phyloP scores from a whole-genome alignment of 2,329 filamentous ascomycete genomes.

The Arthrobotrys sinensis region DNA sequence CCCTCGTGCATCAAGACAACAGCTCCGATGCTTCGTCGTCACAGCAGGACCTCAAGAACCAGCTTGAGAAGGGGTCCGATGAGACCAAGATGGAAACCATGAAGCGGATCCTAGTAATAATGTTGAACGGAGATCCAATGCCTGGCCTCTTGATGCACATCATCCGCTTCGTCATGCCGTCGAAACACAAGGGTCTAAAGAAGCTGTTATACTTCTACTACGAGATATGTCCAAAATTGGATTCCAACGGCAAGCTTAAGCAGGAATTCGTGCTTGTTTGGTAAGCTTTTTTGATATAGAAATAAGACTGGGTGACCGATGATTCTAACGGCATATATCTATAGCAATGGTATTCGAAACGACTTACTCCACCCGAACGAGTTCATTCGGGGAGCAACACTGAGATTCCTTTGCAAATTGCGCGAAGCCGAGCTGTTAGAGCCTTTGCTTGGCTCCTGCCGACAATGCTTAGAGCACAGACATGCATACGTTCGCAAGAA shows the following conservation, averaged over 20 bases:
- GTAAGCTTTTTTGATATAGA: constrained; percentile 70
- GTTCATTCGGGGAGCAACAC: constrained; percentile 97
- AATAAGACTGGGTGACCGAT: constrained; percentile 11
- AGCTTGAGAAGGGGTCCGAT: constrained; percentile 93
- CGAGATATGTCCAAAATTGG: constrained; percentile 97
- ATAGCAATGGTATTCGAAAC: constrained; percentile 96
- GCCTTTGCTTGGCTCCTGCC: constrained; percentile 90
- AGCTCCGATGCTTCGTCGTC: constrained; percentile 86
- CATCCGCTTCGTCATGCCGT: constrained; percentile 99
- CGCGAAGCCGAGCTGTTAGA: constrained; percentile 96
- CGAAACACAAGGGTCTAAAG: constrained; percentile 95
- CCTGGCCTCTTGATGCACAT: constrained; percentile 98
- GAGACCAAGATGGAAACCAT: constrained; percentile 94
- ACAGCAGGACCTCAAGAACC: constrained; percentile 89
- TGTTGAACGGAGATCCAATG: constrained; percentile 98
- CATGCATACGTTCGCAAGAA: constrained; percentile 99
- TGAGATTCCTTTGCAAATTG: constrained; percentile 96
- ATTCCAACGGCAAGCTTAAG: constrained; percentile 92
- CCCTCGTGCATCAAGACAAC: constrained; percentile 97
- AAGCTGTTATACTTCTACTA: constrained; percentile 99
- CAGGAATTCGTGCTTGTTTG: constrained; percentile 99
- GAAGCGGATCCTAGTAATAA: constrained; percentile 95
- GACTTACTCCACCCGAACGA: constrained; percentile 98
- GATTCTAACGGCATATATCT: constrained; percentile 62
- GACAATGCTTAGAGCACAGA: constrained; percentile 92